Conservation (phyloP, 495 filamentous ascomycete genomes). For the Hypoxylon lienhwacheense region DNA sequence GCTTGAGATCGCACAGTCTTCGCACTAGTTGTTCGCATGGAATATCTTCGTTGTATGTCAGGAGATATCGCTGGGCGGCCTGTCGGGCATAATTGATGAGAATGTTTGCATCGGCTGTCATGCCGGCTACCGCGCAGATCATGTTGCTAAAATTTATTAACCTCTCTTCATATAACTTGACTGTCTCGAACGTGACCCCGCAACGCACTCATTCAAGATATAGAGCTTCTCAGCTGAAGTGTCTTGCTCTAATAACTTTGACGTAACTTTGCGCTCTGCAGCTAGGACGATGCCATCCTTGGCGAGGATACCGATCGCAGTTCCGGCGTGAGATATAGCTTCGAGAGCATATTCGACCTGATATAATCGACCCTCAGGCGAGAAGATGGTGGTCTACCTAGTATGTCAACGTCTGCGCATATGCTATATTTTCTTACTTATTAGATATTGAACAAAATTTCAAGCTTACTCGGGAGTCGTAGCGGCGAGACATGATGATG, state of each 20-base stretch:
- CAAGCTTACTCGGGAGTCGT: constrained; percentile 87
- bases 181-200: background rate
- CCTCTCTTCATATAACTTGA: background rate
- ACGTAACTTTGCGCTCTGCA: constrained; percentile 99
- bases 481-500: constrained; percentile 85
- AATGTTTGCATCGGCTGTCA: constrained; percentile 99
- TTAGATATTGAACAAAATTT: constrained; percentile 6
- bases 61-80: constrained; percentile 93
- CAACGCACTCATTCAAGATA: constrained; percentile 90
- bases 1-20: constrained; percentile 95
- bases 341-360: constrained; percentile 99
- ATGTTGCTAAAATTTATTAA: constrained; percentile 72
- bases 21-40: constrained; percentile 98
- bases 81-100: constrained; percentile 99
- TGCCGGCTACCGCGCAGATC: constrained; percentile 99
- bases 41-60: constrained; percentile 99
- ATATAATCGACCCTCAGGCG: constrained; percentile 95
- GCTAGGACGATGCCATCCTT: constrained; percentile 98
- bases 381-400: constrained; percentile 96
- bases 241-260: constrained; percentile 98
- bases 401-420: constrained; percentile 46
- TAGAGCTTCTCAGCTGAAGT: constrained; percentile 99
- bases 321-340: constrained; percentile 97
- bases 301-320: constrained; percentile 92
- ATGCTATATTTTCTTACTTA: too few relatives aligned